Evolutionary conservation across 163 green algal species (phyloP), one percentile per base, ranked within the genome.

Genomic region (Volvox carteri): DNA sequence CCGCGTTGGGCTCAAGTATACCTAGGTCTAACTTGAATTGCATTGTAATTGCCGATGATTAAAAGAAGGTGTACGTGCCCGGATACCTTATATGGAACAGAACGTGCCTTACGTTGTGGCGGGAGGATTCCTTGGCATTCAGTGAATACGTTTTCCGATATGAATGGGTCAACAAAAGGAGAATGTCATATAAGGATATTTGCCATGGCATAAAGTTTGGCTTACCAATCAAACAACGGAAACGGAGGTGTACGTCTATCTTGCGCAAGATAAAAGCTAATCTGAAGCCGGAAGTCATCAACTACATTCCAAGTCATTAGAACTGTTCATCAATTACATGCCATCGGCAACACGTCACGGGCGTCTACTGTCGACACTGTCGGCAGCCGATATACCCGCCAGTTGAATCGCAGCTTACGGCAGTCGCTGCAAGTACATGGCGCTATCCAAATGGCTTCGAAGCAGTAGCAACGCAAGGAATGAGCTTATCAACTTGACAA

Each of bases 1-100:
- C 33, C 19, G 23, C 16, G 21, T 28, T 41, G 12, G 44, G 37
- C 21, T 88, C 83, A 2, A 88, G 50, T 18, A 88, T 33, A 11
- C 28, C 28, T 25, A 88, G 83, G 41, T 88, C 83, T 83, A 88
- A 37, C 39, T 88, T 88, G 18, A 88, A 58, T 50, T 88, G 83
- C 83, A 88, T 88, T 42, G 21, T 85, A 33, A 18, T 46, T 78
- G 37, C 5, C 44, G n/a, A 44, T 7, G n/a, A 84, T 46, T 70
- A 48, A 4, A 62, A 33, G 33, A 18, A 28, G 44, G 16, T 41
- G 72, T 33, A 79, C 33, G 4, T 56, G 46, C 46, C 39, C 16
- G 62, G n/a, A n/a, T n/a, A 73, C 28, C 21, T 39, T 42, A 73
- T 37, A 77, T 60, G n/a, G n/a, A 37, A 44, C 28, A 79, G n/a